A percentile compares a stretch with the other conserved stretches of the same genome.
phyloP scores from a whole-genome alignment of 2,329 filamentous ascomycete genomes.

The Emergomyces orientalis region DNA sequence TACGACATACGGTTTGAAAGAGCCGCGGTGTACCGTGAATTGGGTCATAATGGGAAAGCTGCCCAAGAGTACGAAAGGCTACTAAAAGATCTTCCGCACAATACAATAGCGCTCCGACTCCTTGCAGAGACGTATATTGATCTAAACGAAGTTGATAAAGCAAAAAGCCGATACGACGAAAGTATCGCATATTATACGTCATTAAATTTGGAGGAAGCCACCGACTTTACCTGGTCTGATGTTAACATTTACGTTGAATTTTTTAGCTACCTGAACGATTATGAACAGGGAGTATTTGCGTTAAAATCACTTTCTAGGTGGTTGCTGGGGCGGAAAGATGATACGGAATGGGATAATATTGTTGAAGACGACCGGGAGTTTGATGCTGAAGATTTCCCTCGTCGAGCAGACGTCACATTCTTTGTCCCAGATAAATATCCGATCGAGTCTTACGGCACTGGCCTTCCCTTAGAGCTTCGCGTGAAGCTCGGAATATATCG shows the following conservation, averaged over 20 bases:
- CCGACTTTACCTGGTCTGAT: conserved; percentile 63
- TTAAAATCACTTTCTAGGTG: conserved; percentile 68
- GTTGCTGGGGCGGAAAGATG: conserved; percentile 65
- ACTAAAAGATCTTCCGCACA: conserved; percentile 45
- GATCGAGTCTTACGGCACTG: conserved; percentile 56
- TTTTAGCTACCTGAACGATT: conserved; percentile 55
- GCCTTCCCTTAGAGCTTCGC: conserved; percentile 71
- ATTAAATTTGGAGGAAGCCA: conserved; percentile 36
- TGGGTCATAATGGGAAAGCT: conserved; percentile 39
- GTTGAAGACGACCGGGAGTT: conserved; percentile 78
- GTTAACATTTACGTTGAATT: conserved; percentile 79
- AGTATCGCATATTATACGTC: conserved; percentile 43
- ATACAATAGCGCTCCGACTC: conserved; percentile 46
- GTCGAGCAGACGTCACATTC: conserved; percentile 53
- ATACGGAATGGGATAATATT: conserved; percentile 67
- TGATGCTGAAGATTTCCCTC: conserved; percentile 60
- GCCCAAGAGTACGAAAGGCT: conserved; percentile 46
- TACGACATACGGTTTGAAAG: conserved; percentile 47
- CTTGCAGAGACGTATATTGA: conserved; percentile 50
- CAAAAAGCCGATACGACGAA: conserved; percentile 43
- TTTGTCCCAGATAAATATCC: conserved; percentile 51
- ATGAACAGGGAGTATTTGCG: conserved; percentile 56
- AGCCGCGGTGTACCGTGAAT: conserved; percentile 47
- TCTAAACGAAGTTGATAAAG: conserved; percentile 40
- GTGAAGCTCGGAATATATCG: conserved; percentile 76